A percentile compares a stretch with the other conserved stretches of the same genome.
Evolutionary conservation across 1,139 yeast species (phyloP).

Genomic region (Protomyces pachydermus): DNA sequence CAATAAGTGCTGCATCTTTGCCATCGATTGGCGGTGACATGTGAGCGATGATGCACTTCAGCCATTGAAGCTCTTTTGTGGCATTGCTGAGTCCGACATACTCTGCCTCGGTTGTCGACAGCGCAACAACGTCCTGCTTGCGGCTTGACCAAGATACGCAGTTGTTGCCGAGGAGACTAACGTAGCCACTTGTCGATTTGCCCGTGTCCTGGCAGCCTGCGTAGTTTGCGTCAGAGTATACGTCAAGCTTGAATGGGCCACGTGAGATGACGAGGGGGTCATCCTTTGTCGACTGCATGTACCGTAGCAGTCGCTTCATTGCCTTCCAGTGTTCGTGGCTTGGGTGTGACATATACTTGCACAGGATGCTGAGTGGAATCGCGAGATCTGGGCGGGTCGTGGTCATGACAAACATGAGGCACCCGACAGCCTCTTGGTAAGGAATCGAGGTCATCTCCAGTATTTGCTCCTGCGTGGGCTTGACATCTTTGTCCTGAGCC

Average conservation of each 20-base stretch:
- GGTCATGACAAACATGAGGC: neutral
- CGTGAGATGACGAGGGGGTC: neutral
- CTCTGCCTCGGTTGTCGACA: slow-evolving; percentile 34
- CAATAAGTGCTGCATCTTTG: neutral
- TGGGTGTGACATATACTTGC: slow-evolving; percentile 27
- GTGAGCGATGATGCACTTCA: slow-evolving; percentile 9
- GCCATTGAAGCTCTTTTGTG: slow-evolving; percentile 32
- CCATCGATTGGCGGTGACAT: neutral
- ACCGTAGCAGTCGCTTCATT: slow-evolving; percentile 27
- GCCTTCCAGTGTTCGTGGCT: slow-evolving; percentile 24
- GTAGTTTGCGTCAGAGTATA: slow-evolving; percentile 29
- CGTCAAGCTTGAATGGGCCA: neutral
- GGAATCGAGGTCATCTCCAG: too few species aligned
- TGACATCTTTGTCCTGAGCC: too few species aligned
- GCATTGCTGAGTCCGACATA: slow-evolving; percentile 33
- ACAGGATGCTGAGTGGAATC: slow-evolving; percentile 24
- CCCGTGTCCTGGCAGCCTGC: slow-evolving; percentile 25
- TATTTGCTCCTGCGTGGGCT: too few species aligned
- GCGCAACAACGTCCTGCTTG: slow-evolving; percentile 6
- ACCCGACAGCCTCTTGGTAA: too few species aligned
- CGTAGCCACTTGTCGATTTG: slow-evolving; percentile 31
- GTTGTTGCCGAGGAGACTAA: slow-evolving; percentile 31
- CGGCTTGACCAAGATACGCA: slow-evolving; percentile 31
- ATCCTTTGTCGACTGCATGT: slow-evolving; percentile 10
- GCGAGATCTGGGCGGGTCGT: slow-evolving; percentile 31